Evolutionary conservation across 768 basidiomycete genomes (phyloP), one percentile per base, ranked within the genome.

Genomic region (Dioszegia hungarica): DNA sequence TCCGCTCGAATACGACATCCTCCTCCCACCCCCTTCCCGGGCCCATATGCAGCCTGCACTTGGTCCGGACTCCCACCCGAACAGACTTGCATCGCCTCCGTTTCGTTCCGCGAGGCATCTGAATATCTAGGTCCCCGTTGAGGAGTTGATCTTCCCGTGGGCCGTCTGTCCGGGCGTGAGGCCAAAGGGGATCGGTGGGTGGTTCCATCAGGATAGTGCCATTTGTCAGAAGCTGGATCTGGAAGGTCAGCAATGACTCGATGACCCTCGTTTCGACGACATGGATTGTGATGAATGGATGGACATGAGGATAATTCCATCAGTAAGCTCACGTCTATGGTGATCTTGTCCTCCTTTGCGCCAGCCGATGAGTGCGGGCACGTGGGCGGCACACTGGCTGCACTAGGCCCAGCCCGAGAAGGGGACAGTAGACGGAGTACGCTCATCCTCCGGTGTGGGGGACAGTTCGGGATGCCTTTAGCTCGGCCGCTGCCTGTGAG

Each of bases 1-100:
- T 60, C 37, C 64, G 34, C 34, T 65, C 57, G 33, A 67, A 66
- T 2, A 71, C 44, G 14, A 57, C 40, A 33, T 63, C 54, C 24
- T 63, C 62, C 41, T 67, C 63, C 45, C 55, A 48, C 19, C 33
- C 47, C 37, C 60, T 50, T 11, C 43, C 56, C 1, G 60, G 55
- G 4, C 56, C 51, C 44, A 64, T 34, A 43, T 60, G 27, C 10
- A 64, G 31, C n/a, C 36, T 31, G 12, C 25, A n/a, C 9, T 27
- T 38, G 27, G 62, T 50, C 37, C 48, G 46, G 15, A 55, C 24
- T 8, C 52, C 54, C 2, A 63, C 48, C 33, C 38, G 38, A 12
- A 63, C 40, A 8, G 43, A 29, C 28, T 56, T 59, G 37, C 38
- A 49, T 12, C 56, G 34, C 19, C 48, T 19, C 19, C 54, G 27